Evolutionary conservation across 2,329 filamentous ascomycete species (phyloP).

Genomic region (Neurospora sp.): DNA sequence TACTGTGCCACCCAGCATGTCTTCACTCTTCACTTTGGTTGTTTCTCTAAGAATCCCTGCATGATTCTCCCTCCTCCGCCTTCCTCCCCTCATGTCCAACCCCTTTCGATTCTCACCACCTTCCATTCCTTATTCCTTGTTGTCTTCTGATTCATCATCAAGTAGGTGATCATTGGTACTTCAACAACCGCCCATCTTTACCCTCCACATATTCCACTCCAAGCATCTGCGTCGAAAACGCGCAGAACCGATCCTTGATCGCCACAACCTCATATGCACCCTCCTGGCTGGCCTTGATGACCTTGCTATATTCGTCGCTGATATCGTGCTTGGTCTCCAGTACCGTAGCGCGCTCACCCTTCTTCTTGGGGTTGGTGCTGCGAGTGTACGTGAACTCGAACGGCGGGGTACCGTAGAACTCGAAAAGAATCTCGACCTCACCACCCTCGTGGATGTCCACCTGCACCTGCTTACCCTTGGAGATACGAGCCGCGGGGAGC

Average conservation of each 20-base stretch:
- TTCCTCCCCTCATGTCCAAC: background rate
- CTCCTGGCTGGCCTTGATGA: slow-evolving; percentile 79
- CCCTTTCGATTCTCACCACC: background rate
- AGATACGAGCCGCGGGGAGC: slow-evolving; percentile 84
- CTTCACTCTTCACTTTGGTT: background rate
- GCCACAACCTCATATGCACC: slow-evolving; percentile 95
- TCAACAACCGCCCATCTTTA: slow-evolving; percentile 14
- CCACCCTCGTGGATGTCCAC: slow-evolving; percentile 96
- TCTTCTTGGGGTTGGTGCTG: slow-evolving; percentile 72
- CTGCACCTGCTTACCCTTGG: slow-evolving; percentile 67
- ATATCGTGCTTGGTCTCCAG: slow-evolving; percentile 86
- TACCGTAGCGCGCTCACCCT: slow-evolving; percentile 67
- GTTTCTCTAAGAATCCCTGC: background rate
- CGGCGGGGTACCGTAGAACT: slow-evolving; percentile 90
- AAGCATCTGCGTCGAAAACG: slow-evolving; percentile 65
- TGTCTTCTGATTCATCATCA: background rate
- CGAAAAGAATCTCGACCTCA: slow-evolving; percentile 85
- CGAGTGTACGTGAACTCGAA: slow-evolving; percentile 98
- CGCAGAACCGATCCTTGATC: slow-evolving; percentile 88
- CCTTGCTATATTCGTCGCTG: slow-evolving; percentile 72
- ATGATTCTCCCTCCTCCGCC: background rate
- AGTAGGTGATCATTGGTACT: slow-evolving; percentile 5
- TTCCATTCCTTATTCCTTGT: background rate
- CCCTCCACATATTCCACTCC: slow-evolving; percentile 9
- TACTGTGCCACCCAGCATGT: background rate